Evolutionary conservation across 1,139 yeast species (phyloP), one percentile per base, ranked within the genome.

Genomic region (Saccharomyces uvarum): DNA sequence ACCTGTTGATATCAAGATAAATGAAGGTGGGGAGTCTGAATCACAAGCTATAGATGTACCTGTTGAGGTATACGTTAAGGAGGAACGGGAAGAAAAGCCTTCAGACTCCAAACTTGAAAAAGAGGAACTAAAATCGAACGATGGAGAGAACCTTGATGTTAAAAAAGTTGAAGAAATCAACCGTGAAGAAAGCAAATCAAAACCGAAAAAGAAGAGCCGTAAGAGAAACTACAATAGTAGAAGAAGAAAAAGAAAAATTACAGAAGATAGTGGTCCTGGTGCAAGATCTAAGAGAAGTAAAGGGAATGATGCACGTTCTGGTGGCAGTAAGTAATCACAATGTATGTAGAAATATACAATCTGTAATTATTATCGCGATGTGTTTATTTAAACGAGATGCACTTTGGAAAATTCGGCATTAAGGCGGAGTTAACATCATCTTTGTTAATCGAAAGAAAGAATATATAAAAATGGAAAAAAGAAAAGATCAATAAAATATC

Each of bases 11-110:
- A 31, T 31, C 33, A 31, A 31, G 33, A 31, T 31, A 31, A 31
- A 31, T 31, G 33, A 31, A 31, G 14, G 3, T 4, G 33, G 33
- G 33, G 33, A 31, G 33, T 24, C 41, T 7, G 48, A 48, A 26
- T 41, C 26, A 1, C 19, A 28, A 8, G 52, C 54, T 14, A 24
- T 54, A 11, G 52, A 54, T 28, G 47, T 32, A 21, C 47, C 54
- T n/a, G 53, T 47, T 11, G 27, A 47, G 44, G 44, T 29, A 9
- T 46, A 11, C 8, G 14, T 28, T 13, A 13, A 42, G 21, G 6
- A 44, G n/a, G 52, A 31, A 24, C 9, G 19, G 32, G 38, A 19
- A 19, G 38, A 50, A 47, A 38, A 44, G 9, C 13, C 29, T 16
- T 19, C 32, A 33, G 24, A 28, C 14, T 2, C 33, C 6, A 31